phyloP scores from a whole-genome alignment of 177 flowering plant genomes.

The Vitis hybrid region DNA sequence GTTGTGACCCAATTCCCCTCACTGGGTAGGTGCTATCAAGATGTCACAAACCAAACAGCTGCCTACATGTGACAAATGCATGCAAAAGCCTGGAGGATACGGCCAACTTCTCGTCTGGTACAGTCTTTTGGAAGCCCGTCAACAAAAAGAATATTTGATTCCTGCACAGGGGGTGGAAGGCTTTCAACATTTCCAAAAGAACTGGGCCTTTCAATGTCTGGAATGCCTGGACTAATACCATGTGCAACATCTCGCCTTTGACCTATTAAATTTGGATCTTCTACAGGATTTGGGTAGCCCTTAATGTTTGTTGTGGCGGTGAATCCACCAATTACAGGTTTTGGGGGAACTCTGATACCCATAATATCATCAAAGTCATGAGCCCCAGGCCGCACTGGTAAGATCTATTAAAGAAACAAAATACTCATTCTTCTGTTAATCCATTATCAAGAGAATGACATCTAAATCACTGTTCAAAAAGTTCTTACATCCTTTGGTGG shows the following conservation, averaged over 20 bases:
- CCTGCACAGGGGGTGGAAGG: conserved; percentile 22
- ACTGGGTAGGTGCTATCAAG: background rate
- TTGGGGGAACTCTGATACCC: conserved; percentile 27
- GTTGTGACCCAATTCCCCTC: conserved; percentile 2
- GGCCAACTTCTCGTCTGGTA: conserved; percentile 58
- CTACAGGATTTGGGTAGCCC: conserved; percentile 32
- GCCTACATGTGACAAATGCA: background rate
- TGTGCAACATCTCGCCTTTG: conserved; percentile 39
- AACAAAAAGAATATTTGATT: conserved; percentile 63
- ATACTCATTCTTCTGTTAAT: too few species aligned
- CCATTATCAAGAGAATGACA: background rate
- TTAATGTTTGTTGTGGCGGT: conserved; percentile 30
- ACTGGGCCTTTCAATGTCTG: conserved; percentile 39
- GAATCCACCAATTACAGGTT: conserved; percentile 35
- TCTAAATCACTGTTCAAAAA: background rate
- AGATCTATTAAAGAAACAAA: conserved; percentile 19
- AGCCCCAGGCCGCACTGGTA: conserved; percentile 34
- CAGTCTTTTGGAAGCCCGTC: conserved; percentile 62
- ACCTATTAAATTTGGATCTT: conserved; percentile 31
- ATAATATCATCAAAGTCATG: conserved; percentile 35
- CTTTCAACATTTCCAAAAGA: conserved; percentile 36
- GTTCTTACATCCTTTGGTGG: conserved; percentile 27
- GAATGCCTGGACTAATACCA: conserved; percentile 26
- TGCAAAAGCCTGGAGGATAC: conserved; percentile 40
- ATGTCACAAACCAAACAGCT: background rate